phyloP scores from a whole-genome alignment of 2,329 filamentous ascomycete species.

The Pyrenophora tritici-repentis region DNA sequence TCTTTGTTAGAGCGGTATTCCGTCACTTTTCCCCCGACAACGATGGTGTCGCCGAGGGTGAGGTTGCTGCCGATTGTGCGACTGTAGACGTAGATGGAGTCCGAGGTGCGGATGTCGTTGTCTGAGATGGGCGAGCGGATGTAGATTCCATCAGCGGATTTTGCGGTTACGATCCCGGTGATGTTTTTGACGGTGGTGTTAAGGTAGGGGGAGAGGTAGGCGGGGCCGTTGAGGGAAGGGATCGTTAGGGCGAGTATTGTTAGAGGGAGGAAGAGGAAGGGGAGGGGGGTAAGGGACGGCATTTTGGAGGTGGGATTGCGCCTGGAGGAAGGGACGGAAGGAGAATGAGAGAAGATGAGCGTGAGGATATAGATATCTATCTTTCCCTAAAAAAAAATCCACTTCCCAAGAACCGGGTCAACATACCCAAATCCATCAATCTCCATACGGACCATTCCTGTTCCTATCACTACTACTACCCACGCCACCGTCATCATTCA shows the following conservation, averaged over 20 bases:
- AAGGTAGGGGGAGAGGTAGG: conserved; percentile 65
- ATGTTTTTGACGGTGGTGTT: conserved; percentile 63
- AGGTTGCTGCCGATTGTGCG: conserved; percentile 49
- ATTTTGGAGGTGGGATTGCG: too few relatives aligned
- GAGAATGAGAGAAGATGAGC: conserved; percentile 15
- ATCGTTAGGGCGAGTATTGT: conserved; percentile 33
- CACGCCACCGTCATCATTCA: too few relatives aligned
- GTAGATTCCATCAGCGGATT: conserved; percentile 66
- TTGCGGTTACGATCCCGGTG: conserved; percentile 68
- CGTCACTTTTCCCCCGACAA: conserved; percentile 62
- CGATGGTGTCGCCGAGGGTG: conserved; percentile 66
- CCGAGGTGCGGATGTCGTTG: conserved; percentile 62
- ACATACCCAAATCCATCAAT: too few relatives aligned
- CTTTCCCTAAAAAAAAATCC: too few relatives aligned
- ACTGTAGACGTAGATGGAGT: conserved; percentile 69
- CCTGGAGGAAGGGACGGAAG: too few relatives aligned
- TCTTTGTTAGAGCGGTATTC: conserved; percentile 63
- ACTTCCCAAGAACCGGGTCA: conserved; percentile 5
- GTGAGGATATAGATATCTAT: conserved; percentile 8
- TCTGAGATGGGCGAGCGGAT: conserved; percentile 65
- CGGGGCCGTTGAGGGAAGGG: conserved; percentile 70
- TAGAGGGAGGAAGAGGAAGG: conserved; percentile 23
- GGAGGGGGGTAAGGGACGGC: conserved; percentile 7
- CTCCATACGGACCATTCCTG: not conserved
- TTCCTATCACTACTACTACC: not conserved